Evolutionary conservation across 2,329 filamentous ascomycete genomes (phyloP).

Genomic region (Clathrospora elynae): DNA sequence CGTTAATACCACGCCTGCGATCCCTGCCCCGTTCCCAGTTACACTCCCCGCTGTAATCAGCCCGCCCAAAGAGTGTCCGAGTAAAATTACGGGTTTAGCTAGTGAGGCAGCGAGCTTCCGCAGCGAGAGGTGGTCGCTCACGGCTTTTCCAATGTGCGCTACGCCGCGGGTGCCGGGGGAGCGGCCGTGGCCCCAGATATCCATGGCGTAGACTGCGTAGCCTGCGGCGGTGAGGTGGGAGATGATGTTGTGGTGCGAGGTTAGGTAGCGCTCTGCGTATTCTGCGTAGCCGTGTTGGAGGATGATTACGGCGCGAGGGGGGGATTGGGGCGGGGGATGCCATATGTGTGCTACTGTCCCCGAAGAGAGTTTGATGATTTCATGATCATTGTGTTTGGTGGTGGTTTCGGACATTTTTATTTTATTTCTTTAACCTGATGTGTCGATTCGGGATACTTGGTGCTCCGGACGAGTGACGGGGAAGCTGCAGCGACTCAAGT

Average conservation of each 20-base stretch:
- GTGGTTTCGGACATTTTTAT: too few relatives aligned
- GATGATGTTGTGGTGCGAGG: constrained; percentile 8
- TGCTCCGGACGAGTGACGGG: too few relatives aligned
- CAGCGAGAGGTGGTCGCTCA: constrained; percentile 3
- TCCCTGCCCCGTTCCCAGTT: background rate
- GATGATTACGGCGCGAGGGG: background rate
- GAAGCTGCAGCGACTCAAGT: too few relatives aligned
- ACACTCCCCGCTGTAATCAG: constrained; percentile 1
- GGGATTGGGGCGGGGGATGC: background rate
- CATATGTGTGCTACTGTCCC: background rate
- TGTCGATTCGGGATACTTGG: too few relatives aligned
- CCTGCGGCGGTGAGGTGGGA: constrained; percentile 2
- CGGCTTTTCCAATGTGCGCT: constrained; percentile 2
- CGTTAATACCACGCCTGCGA: background rate
- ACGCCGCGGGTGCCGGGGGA: constrained; percentile 7
- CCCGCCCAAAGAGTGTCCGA: constrained; percentile 2
- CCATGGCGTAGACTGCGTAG: constrained; percentile 6
- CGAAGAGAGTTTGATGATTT: constrained; percentile 1
- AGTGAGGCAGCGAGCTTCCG: background rate
- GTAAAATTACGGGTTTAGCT: background rate
- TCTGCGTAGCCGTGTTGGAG: constrained; percentile 15
- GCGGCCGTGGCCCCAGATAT: constrained; percentile 8
- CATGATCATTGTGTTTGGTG: too few relatives aligned
- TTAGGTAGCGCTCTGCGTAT: constrained; percentile 8
- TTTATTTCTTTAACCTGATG: too few relatives aligned